Conservation (phyloP, 1,139 yeast species). For the Saccharomyces hybrid region DNA sequence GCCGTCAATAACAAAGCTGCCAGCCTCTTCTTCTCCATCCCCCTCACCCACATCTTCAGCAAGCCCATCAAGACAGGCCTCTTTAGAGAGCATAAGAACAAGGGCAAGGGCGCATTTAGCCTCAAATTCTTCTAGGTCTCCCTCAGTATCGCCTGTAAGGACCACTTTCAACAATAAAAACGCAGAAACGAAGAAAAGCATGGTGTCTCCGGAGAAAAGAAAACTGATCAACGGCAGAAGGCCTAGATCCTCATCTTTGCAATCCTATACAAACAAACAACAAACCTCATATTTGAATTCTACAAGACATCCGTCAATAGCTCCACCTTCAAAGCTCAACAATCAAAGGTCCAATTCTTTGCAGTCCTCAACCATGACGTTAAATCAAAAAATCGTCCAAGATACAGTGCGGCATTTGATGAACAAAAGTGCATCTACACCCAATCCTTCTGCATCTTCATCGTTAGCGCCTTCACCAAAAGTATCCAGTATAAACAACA, state of each 20-base stretch:
- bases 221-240: slow-evolving; percentile 10
- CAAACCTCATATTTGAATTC: neutral
- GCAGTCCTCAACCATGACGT: slow-evolving; percentile 19
- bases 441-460: slow-evolving; percentile 3
- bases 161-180: neutral
- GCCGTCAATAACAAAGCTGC: slow-evolving; percentile 2
- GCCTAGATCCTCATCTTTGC: slow-evolving; percentile 29
- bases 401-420: slow-evolving; percentile 16
- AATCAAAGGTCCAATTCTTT: slow-evolving; percentile 26
- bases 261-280: slow-evolving; percentile 12
- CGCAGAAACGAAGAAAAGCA: neutral
- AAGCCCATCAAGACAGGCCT: neutral
- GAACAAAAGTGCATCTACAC: slow-evolving; percentile 2
- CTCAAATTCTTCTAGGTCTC: neutral
- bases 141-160: neutral
- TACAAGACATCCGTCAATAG: neutral
- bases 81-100: neutral
- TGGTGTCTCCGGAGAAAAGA: slow-evolving; percentile 7
- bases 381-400: slow-evolving; percentile 26
- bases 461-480: slow-evolving; percentile 1
- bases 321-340: slow-evolving; percentile 5
- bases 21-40: slow-evolving; percentile 7
- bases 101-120: neutral
- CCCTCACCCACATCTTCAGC: slow-evolving; percentile 7
- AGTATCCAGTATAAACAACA: slow-evolving; percentile 1